Base-by-base conservation (phyloP, 108 stramenopile species). In the Discostella pseudostelligera region DNA sequence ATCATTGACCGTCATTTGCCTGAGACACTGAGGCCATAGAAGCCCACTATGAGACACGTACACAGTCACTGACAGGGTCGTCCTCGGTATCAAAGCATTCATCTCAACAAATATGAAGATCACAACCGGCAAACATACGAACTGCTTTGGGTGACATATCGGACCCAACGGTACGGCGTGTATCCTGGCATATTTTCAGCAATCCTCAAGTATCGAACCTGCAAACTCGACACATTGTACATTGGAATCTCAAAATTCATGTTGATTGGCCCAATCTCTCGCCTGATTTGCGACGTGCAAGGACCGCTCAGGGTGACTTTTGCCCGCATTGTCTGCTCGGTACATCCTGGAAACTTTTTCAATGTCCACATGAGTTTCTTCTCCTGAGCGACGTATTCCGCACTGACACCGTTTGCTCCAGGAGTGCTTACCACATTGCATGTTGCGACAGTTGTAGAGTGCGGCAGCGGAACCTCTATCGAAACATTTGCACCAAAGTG, bases 171-270 rank as follows among this genome's bases (percentile, higher is more conserved):
- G 70, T 97, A 98, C 16, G 99, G 99, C 37, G 97, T 94, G 83
- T 99, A 99, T 51, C 93, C 90, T 46, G 89, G 94, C 82, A 89
- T 88, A 64, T 84, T 79, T 67, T 99, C 99, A 4, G 95, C 95
- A 67, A 99, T 97, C 68, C 96, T 84, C 59, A 99, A 72, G 79
- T 99, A 98, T 28, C 95, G 79, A 56, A 99, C 97, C 69, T 99
- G 96, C 58, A 99, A 77, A 67, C 95, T 94, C 35, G 94, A 96
- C 10, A 98, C 99, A 79, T 98, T 99, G 84, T 95, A 99, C 97
- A 99, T 99, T 29, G 99, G 99, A 39, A 99, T 97, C 56, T 99
- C 99, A 72, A 98, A 99, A 71, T 83, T 86, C 92, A 98, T 89
- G 47, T 94, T 90, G 74, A 98, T 90, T 25, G 99, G 99, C 8